Base-by-base conservation (phyloP, 2,329 filamentous ascomycete genomes). In the Colletotrichum theobromicola region DNA sequence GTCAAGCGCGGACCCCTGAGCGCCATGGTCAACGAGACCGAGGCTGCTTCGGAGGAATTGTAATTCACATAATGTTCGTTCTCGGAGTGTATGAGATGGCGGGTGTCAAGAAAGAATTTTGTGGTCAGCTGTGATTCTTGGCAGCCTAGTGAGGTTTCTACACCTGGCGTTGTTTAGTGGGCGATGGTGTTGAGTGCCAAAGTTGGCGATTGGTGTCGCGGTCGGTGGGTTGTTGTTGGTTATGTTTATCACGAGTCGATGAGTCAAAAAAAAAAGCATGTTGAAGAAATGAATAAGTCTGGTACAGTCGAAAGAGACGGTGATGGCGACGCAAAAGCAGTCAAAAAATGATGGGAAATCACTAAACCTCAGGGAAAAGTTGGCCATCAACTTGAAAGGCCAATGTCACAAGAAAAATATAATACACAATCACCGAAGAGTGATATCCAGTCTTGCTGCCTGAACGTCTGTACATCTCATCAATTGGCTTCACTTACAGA, bases 1-100 rank as follows among this genome's bases (percentile, higher is more conserved):
- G 93, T 95, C 18, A 94, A 95, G 88, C 92, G 92, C 79, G 94
- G 94, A 0, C 93, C 93, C 0, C 84, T 95, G 76, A 93, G 89
- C 78, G 72, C 72, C 68, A 75, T 72, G 68, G 64, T 67, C 30
- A 75, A 75, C 62, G 67, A 34, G 34, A 75, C 72, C 42, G 72
- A 75, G 37, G 28, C 35, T 30, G 9, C 57, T 21, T 72, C 63
- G 34, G 72, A 75, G 42, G 72, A 75, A 57, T 24, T 75, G 57
- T 75, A 28, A 72, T 42, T 42, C 15, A 13, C 42, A 10, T 28
- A 10, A 63, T 63, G 13, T 9, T 13, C 32, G 8, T 16, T 15
- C 21, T 26, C n/a, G 16, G n/a, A n/a, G n/a, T n/a, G n/a, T n/a
- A n/a, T n/a, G n/a, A 7, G 15, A 16, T 16, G 18, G 15, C 13